Evolutionary conservation across 108 stramenopile genomes (phyloP).

Genomic region (Nitzschia sp.): DNA sequence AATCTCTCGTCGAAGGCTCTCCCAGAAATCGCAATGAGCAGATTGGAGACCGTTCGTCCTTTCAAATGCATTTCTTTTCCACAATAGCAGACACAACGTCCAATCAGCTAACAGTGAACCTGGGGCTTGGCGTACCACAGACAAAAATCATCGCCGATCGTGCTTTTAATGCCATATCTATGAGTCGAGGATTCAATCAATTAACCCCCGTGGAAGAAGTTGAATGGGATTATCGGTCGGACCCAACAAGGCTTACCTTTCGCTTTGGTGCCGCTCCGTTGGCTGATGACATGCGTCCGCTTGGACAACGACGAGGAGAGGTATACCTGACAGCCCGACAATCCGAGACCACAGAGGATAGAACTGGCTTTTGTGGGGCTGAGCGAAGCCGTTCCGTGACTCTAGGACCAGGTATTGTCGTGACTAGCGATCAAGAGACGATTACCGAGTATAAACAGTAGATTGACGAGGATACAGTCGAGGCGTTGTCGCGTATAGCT

Average conservation of each 20-base stretch:
- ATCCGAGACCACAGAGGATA: conserved; percentile 15
- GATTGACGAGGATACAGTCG: conserved; percentile 23
- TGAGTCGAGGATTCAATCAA: conserved; percentile 44
- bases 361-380: conserved; percentile 25
- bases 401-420: conserved; percentile 39
- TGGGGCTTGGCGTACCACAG: conserved; percentile 25
- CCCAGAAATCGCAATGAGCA: conserved; percentile 50
- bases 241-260: conserved; percentile 45
- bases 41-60: conserved; percentile 34
- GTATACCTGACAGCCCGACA: conserved; percentile 44
- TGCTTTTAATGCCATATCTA: conserved; percentile 45
- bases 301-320: conserved; percentile 47
- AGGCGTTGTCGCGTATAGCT: conserved; percentile 42
- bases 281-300: conserved; percentile 51
- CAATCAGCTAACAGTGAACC: conserved; percentile 31
- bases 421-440: conserved; percentile 46
- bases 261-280: conserved; percentile 25
- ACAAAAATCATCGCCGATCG: conserved; percentile 52
- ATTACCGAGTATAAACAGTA: conserved; percentile 50
- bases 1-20: conserved; percentile 45
- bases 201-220: conserved; percentile 43
- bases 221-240: conserved; percentile 44
- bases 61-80: conserved; percentile 45
- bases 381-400: conserved; percentile 49
- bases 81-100: conserved; percentile 25